These are phyloP conservation scores for Rhizopogon parksii DNA, from an alignment of 1,284 basidiomycete species.

Conservation along the genomic window DNA sequence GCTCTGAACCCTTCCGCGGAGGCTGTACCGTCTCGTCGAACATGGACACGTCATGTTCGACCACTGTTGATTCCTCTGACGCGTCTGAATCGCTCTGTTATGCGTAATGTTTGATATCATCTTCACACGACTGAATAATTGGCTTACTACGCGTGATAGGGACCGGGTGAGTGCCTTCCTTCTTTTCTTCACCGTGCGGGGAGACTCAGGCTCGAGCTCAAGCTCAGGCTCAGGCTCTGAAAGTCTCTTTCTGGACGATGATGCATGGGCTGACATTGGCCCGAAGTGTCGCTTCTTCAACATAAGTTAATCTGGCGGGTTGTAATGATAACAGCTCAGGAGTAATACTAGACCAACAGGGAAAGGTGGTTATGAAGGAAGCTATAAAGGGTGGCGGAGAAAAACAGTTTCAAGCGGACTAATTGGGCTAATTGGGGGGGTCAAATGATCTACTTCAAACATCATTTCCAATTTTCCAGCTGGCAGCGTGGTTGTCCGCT, in stretches of 20 bases:
- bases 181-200: not conserved
- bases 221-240: not conserved
- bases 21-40: not conserved
- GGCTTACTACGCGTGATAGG: not conserved
- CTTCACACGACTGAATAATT: no score
- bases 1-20: not conserved
- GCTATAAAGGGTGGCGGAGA: not conserved
- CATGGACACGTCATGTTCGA: not conserved
- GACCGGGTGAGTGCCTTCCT: not conserved
- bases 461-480: no score
- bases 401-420: not conserved
- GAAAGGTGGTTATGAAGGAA: not conserved
- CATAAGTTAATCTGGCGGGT: not conserved
- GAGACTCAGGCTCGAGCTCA: not conserved
- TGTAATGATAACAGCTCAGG: not conserved
- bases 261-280: not conserved
- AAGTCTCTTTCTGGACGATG: not conserved
- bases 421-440: not conserved
- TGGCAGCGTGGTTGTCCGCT: no score
- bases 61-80: not conserved
- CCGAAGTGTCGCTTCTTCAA: not conserved
- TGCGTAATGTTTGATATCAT: not conserved
- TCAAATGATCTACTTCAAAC: not conserved
- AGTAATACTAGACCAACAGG: not conserved
- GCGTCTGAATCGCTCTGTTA: not conserved